Percentiles rank a stretch among this genome's conserved stretches.
Evolutionary conservation across 768 basidiomycete genomes (phyloP).

Genomic region (Crassisporium funariophilum): DNA sequence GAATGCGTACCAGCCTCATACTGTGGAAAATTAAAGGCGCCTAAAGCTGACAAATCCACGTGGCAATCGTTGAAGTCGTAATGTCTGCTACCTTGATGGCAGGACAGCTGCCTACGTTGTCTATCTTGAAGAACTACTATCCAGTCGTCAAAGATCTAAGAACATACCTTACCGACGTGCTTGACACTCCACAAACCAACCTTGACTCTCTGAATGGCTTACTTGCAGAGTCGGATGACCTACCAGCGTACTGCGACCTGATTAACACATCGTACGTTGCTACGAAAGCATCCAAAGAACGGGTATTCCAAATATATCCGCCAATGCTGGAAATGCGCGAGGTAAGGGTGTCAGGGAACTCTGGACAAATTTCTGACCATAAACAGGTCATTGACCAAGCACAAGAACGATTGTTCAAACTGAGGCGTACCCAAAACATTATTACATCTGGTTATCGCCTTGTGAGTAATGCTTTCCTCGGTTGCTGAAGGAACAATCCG

Average conservation of each 20-base stretch:
- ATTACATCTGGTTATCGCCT: constrained; percentile 67
- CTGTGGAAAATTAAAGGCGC: no score
- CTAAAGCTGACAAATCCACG: no score
- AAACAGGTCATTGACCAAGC: constrained; percentile 62
- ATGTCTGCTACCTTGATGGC: no score
- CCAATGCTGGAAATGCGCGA: constrained; percentile 57
- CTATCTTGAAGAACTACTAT: constrained; percentile 48
- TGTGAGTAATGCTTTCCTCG: constrained; percentile 36
- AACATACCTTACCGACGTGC: constrained; percentile 40
- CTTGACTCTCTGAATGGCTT: background rate
- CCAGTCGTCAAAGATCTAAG: constrained; percentile 39
- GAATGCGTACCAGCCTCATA: no score
- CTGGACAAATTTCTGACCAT: background rate
- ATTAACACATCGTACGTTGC: constrained; percentile 53
- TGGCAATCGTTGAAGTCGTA: no score
- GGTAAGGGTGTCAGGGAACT: constrained; percentile 29
- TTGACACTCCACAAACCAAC: constrained; percentile 20
- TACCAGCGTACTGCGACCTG: constrained; percentile 11
- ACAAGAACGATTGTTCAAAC: constrained; percentile 55
- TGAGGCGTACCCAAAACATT: constrained; percentile 50
- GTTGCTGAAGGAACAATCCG: background rate
- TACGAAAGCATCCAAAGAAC: constrained; percentile 21
- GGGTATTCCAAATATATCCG: constrained; percentile 29
- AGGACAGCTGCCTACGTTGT: no score
- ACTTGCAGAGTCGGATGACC: constrained; percentile 2